Conservation (phyloP, 768 basidiomycete species). For the Galerina sulciceps region DNA sequence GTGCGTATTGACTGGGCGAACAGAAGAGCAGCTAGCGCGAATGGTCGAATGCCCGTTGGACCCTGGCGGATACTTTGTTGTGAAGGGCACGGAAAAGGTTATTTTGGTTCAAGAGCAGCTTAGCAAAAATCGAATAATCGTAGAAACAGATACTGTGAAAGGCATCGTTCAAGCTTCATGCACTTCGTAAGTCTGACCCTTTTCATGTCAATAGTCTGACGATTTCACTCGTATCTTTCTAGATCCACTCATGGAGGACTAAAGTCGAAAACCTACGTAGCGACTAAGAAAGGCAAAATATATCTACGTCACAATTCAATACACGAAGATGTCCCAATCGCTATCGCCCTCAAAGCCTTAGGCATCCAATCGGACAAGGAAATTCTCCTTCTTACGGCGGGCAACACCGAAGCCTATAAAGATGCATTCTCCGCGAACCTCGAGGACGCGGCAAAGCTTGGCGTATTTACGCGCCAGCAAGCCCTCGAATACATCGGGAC, state of each 20-base stretch:
- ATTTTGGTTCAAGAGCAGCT: constrained; percentile 98
- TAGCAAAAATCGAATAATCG: constrained; percentile 99
- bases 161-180: constrained; percentile 93
- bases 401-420: constrained; percentile 88
- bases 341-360: constrained; percentile 93
- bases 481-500: constrained; percentile 94
- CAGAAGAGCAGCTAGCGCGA: constrained; percentile 81
- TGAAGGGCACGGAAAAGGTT: constrained; percentile 99
- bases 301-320: constrained; percentile 98
- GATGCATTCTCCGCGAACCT: constrained; percentile 87
- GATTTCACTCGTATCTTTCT: constrained; percentile 5
- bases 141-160: constrained; percentile 91
- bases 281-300: constrained; percentile 92
- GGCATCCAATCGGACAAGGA: constrained; percentile 98
- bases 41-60: constrained; percentile 98
- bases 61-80: constrained; percentile 99
- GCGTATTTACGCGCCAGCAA: constrained; percentile 90
- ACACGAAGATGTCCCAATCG: constrained; percentile 96
- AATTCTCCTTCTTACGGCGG: constrained; percentile 91
- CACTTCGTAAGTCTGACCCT: constrained; percentile 76
- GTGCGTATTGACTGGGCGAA: constrained; percentile 83
- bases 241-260: constrained; percentile 83
- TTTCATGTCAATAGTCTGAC: neutral
- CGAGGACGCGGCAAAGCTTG: constrained; percentile 92
- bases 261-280: constrained; percentile 98